These are phyloP conservation scores for Anthostomella pinea DNA, from an alignment of 2,329 filamentous ascomycete species.

Conservation along the genomic window DNA sequence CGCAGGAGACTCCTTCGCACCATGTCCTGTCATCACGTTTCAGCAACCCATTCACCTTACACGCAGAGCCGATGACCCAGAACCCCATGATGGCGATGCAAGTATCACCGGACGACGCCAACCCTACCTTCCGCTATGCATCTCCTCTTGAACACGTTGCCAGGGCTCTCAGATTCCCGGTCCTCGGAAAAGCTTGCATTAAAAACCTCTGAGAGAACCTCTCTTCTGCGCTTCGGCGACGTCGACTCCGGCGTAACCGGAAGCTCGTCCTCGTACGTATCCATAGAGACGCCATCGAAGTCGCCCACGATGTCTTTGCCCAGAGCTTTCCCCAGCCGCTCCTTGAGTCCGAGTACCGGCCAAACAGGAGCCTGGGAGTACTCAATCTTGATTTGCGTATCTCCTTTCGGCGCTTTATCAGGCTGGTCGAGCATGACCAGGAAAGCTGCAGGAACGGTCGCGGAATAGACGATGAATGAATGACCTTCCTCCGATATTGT, in stretches of 20 bases:
- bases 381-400: constrained; percentile 42
- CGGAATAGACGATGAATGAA: constrained; percentile 53
- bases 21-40: neutral
- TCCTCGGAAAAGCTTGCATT: constrained; percentile 33
- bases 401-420: constrained; percentile 34
- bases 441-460: constrained; percentile 46
- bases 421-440: constrained; percentile 51
- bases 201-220: constrained; percentile 28
- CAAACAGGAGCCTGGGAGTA: constrained; percentile 50
- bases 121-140: constrained; percentile 28
- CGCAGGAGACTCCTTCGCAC: neutral
- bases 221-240: constrained; percentile 25
- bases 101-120: constrained; percentile 25
- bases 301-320: constrained; percentile 49
- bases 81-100: neutral
- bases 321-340: constrained; percentile 52
- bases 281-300: constrained; percentile 39
- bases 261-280: constrained; percentile 43
- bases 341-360: constrained; percentile 54
- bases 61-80: neutral
- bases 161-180: constrained; percentile 18
- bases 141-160: constrained; percentile 24
- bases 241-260: constrained; percentile 6
- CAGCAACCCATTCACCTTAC: neutral
- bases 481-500: constrained; percentile 45